A percentile compares a stretch with the other conserved stretches of the same genome.
These are phyloP conservation scores for Arthrobotrys iridis DNA, from an alignment of 2,329 filamentous ascomycete species.

Conservation along the genomic window DNA sequence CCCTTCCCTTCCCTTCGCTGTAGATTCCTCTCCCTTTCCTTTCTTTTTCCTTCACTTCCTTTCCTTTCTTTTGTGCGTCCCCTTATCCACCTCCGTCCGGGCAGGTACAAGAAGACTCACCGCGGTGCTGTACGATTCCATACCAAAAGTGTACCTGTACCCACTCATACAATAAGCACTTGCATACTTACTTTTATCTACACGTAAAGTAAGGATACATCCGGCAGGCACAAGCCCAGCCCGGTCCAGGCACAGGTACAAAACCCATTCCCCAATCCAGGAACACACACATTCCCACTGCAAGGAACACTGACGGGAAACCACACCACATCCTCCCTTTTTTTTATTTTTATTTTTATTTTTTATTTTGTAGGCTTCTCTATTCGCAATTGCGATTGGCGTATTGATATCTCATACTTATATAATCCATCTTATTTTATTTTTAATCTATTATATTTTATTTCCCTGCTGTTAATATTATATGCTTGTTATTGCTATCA, in stretches of 20 bases:
- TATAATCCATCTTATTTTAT: too few relatives aligned
- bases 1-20: not conserved
- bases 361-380: not conserved
- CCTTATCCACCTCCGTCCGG: not conserved
- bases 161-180: not conserved
- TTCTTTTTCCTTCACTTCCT: not conserved
- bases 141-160: not conserved
- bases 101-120: not conserved
- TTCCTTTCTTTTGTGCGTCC: not conserved
- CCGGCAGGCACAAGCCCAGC: constrained; percentile 15
- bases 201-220: too few relatives aligned
- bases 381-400: too few relatives aligned
- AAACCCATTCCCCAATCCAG: constrained; percentile 9
- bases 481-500: not conserved
- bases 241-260: constrained; percentile 8
- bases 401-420: too few relatives aligned
- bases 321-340: not conserved
- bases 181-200: not conserved
- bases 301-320: constrained; percentile 28
- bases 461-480: not conserved
- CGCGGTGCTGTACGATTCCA: not conserved
- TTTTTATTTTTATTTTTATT: not conserved
- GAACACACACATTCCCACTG: constrained; percentile 25
- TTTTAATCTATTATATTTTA: not conserved
- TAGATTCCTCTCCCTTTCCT: not conserved